phyloP scores from a whole-genome alignment of 1,284 basidiomycete species.

The Chondrostereum purpureum region DNA sequence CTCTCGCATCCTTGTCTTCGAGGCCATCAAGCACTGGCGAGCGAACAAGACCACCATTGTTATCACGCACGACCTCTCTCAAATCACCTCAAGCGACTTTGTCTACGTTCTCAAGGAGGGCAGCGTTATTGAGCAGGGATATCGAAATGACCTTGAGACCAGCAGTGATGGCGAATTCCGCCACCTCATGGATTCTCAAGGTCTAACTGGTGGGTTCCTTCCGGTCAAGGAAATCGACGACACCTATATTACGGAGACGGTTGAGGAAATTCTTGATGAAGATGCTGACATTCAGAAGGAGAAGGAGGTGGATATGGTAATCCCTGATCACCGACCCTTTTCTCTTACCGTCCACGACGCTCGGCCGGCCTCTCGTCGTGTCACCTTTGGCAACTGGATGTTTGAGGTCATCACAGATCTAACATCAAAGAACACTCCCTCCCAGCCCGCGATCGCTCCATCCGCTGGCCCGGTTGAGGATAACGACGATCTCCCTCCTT shows the following conservation, averaged over 20 bases:
- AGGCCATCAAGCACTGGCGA: constrained; percentile 82
- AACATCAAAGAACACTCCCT: constrained; percentile 23
- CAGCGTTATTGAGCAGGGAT: constrained; percentile 83
- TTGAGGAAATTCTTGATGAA: constrained; percentile 1
- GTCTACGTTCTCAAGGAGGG: constrained; percentile 89
- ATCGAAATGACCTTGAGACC: constrained; percentile 65
- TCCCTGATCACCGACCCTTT: not conserved
- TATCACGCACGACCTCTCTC: constrained; percentile 92
- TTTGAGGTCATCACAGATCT: constrained; percentile 67
- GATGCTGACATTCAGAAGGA: constrained; percentile 2
- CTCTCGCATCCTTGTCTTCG: constrained; percentile 83
- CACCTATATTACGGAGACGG: not conserved
- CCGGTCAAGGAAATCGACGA: not conserved
- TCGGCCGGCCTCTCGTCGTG: not conserved
- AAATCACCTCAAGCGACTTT: constrained; percentile 76
- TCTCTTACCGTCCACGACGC: not conserved
- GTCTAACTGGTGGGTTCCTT: not conserved
- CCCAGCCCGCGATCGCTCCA: not conserved
- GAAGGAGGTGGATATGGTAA: not conserved
- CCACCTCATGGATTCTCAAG: constrained; percentile 37
- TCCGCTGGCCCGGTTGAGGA: not conserved
- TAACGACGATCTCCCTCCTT: not conserved
- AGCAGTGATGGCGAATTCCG: constrained; percentile 47
- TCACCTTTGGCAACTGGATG: constrained; percentile 65
- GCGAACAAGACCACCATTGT: constrained; percentile 86